Base-by-base conservation (phyloP, 2,329 filamentous ascomycete genomes). In the Xylariaceae sp. region DNA sequence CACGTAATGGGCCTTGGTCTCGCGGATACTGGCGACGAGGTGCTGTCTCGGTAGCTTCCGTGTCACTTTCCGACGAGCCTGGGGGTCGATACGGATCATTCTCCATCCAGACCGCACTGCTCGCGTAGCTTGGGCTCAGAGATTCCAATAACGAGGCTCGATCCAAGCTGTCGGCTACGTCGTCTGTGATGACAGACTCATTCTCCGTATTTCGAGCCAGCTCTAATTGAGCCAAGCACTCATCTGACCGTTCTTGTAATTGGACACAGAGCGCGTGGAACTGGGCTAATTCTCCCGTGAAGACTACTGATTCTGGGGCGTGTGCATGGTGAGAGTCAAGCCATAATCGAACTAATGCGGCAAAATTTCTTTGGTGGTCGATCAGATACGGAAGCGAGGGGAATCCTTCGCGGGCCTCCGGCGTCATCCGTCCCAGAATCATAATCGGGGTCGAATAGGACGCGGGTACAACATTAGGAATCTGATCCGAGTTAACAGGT, bases 361-460 rank as follows among this genome's bases (percentile, higher is more conserved):
- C 90, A 62, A 92, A 91, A 61, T 89, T 92, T 55, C 90, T 84
- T 7, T 91, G 84, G 57, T 92, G 87, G 61, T 99, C 94, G 56
- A 99, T 89, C 4, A 99, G 80, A 67, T 96, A 97, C 1, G 94
- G 94, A 13, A 99, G 76, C 42, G 89, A 94, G 0, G 92, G 93
- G 63, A 97, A 96, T 0, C 94, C 94, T 73, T 99, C 94, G 50
- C 90, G 83, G 9, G 89, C 90, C 1, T 87, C 86, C 10, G 87
- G 83, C 7, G 90, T 87, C 13, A 97, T 74, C 1, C 94, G 87
- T 41, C 87, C 85, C 40, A 96, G 81, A 56, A 99, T 97, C 10
- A 92, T 91, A 49, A 94, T 84, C 0, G 94, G 94, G 0, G 94
- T 97, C 45, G 89, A 92, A 72, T 97, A 99, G 2, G 89, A 90